Percentiles rank a stretch among this genome's conserved stretches.
Conservation (phyloP, 2,329 filamentous ascomycete genomes). For the Alternaria infectoria region DNA sequence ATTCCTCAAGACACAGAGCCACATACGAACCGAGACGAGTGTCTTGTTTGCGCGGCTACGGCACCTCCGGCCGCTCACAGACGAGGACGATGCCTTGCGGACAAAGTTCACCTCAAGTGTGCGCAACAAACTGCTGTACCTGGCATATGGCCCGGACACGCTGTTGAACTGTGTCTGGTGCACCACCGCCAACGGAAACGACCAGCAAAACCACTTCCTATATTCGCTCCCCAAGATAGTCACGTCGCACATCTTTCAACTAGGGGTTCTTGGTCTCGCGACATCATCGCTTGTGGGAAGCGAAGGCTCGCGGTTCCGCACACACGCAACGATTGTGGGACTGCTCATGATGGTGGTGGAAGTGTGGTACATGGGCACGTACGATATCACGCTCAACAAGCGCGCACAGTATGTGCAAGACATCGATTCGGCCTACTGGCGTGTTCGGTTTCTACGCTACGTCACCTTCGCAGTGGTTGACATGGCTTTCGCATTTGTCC, state of each 20-base stretch:
- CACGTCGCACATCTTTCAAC: constrained; percentile 79
- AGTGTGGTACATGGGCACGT: constrained; percentile 68
- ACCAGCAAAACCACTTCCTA: constrained; percentile 73
- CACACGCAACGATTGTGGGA: constrained; percentile 69
- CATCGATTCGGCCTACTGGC: constrained; percentile 75
- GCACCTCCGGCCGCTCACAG: constrained; percentile 63
- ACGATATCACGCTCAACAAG: constrained; percentile 70
- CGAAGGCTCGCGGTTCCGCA: constrained; percentile 72
- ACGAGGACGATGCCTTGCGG: constrained; percentile 69
- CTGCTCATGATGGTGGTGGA: constrained; percentile 68
- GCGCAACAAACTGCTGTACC: constrained; percentile 79
- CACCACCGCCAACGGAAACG: constrained; percentile 62
- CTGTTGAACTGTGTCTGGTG: constrained; percentile 84
- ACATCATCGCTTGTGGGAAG: constrained; percentile 74
- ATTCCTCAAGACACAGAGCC: constrained; percentile 77
- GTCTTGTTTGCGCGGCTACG: constrained; percentile 81
- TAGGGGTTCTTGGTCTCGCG: constrained; percentile 72
- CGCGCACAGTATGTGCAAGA: constrained; percentile 65
- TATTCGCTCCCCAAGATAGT: constrained; percentile 79
- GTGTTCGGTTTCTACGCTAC: constrained; percentile 66
- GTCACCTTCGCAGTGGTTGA: constrained; percentile 71
- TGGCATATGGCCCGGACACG: constrained; percentile 78
- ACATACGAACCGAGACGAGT: constrained; percentile 83
- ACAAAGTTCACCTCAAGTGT: constrained; percentile 65
- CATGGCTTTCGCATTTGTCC: constrained; percentile 64